phyloP scores from a whole-genome alignment of 495 filamentous ascomycete genomes.

The Aspergillus cristatus region DNA sequence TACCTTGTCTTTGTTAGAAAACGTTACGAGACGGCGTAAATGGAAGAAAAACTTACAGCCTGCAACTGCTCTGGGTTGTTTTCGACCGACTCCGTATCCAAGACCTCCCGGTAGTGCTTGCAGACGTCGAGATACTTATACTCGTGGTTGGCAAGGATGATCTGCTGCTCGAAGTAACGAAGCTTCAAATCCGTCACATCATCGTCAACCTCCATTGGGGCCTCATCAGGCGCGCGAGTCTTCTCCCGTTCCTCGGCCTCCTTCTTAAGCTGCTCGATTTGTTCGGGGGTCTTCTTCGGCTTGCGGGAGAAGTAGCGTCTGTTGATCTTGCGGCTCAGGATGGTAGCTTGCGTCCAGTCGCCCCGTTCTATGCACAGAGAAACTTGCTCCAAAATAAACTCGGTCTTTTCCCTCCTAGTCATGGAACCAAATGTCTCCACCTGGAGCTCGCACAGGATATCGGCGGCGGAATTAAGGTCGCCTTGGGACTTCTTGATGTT shows the following conservation, averaged over 20 bases:
- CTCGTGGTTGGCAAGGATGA: slow-evolving; percentile 88
- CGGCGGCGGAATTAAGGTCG: slow-evolving; percentile 79
- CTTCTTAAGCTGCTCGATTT: slow-evolving; percentile 83
- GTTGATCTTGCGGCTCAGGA: slow-evolving; percentile 94
- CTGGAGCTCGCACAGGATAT: slow-evolving; percentile 92
- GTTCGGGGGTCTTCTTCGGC: slow-evolving; percentile 77
- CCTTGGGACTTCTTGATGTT: slow-evolving; percentile 95
- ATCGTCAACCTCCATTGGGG: slow-evolving; percentile 67
- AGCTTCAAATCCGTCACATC: slow-evolving; percentile 96
- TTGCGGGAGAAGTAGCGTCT: slow-evolving; percentile 81
- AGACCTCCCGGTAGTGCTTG: slow-evolving; percentile 92
- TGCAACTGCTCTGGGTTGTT: slow-evolving; percentile 76
- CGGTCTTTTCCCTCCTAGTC: slow-evolving; percentile 92
- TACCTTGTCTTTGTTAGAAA: slow-evolving; percentile 38
- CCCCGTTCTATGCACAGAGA: slow-evolving; percentile 88
- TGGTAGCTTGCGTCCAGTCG: slow-evolving; percentile 92
- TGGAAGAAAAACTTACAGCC: slow-evolving; percentile 49
- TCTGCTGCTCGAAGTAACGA: slow-evolving; percentile 93
- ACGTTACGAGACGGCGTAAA: neutral
- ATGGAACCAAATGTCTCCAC: slow-evolving; percentile 99
- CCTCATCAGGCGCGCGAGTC: slow-evolving; percentile 57
- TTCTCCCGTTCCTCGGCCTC: slow-evolving; percentile 73
- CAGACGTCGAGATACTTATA: slow-evolving; percentile 93
- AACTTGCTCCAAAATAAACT: slow-evolving; percentile 96
- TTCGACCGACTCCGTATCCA: slow-evolving; percentile 91